A percentile compares a stretch with the other conserved stretches of the same genome.
phyloP scores from a whole-genome alignment of 2,329 filamentous ascomycete genomes.

The Aspergillus transmontanensis region DNA sequence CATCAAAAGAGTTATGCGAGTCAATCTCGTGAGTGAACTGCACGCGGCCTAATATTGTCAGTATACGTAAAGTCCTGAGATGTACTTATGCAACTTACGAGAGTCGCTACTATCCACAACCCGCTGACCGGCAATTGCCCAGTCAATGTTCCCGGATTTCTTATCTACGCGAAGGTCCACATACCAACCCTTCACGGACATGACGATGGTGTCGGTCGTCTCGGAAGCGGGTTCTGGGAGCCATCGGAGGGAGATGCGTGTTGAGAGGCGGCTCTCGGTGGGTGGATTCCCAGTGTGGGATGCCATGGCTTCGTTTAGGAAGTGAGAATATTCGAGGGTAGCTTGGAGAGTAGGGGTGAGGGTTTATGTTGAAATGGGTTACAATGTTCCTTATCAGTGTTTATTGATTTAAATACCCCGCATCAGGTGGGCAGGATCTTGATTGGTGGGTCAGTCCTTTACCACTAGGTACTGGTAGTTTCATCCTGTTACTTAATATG shows the following conservation, averaged over 20 bases:
- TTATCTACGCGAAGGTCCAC: constrained; percentile 47
- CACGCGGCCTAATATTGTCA: constrained; percentile 29
- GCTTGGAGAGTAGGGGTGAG: no score
- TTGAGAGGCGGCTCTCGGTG: constrained; percentile 33
- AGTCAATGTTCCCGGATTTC: constrained; percentile 39
- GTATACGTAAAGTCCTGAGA: background rate
- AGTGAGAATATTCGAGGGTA: background rate
- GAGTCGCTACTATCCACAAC: constrained; percentile 39
- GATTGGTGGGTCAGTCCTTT: background rate
- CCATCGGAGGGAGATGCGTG: constrained; percentile 48
- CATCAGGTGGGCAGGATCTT: background rate
- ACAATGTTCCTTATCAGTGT: background rate
- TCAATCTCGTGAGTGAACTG: constrained; percentile 44
- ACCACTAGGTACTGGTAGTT: no score
- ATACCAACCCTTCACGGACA: constrained; percentile 47
- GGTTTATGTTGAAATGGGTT: background rate
- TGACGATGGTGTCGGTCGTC: constrained; percentile 47
- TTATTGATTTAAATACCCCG: background rate
- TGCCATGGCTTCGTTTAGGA: background rate
- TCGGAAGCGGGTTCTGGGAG: constrained; percentile 43
- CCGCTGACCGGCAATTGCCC: constrained; percentile 47
- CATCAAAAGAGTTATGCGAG: constrained; percentile 38
- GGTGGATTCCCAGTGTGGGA: background rate
- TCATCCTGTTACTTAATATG: no score
- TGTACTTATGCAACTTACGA: constrained; percentile 26